Conservation (phyloP, 2,329 filamentous ascomycete species). For the Amylocarpus encephaloides region DNA sequence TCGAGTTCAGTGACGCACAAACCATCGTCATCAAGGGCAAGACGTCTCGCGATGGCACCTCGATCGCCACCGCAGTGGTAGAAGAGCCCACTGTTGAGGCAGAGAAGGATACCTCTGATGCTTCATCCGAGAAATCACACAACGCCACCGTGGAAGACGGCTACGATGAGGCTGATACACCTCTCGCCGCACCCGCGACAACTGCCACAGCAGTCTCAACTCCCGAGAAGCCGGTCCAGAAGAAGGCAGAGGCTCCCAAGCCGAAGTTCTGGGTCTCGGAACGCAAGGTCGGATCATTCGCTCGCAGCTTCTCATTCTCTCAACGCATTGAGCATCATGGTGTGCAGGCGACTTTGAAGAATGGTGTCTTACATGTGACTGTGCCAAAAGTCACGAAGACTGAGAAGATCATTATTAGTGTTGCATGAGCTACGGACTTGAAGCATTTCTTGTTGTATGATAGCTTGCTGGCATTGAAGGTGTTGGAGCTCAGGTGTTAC, state of each 20-base stretch:
- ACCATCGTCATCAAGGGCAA: conserved; percentile 62
- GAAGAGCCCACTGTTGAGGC: conserved; percentile 38
- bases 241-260: conserved; percentile 35
- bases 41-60: conserved; percentile 48
- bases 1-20: conserved; percentile 72
- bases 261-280: conserved; percentile 65
- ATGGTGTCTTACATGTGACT: conserved; percentile 56
- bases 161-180: conserved; percentile 22
- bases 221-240: conserved; percentile 34
- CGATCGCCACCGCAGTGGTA: conserved; percentile 47
- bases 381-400: conserved; percentile 60
- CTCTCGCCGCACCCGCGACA: conserved; percentile 16
- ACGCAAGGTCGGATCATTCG: conserved; percentile 59
- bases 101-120: conserved; percentile 22
- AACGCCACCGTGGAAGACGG: conserved; percentile 24
- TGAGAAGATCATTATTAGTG: conserved; percentile 45
- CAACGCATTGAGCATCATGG: conserved; percentile 53
- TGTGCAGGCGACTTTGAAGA: conserved; percentile 55
- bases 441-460: no score
- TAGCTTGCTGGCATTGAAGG: no score
- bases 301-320: conserved; percentile 62
- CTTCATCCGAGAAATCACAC: conserved; percentile 28
- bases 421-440: neutral
- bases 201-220: conserved; percentile 28
- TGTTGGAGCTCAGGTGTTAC: no score